A percentile compares a stretch with the other conserved stretches of the same genome.
Conservation (phyloP, 2,329 filamentous ascomycete species). For the Sporothrix pseudoabietina region DNA sequence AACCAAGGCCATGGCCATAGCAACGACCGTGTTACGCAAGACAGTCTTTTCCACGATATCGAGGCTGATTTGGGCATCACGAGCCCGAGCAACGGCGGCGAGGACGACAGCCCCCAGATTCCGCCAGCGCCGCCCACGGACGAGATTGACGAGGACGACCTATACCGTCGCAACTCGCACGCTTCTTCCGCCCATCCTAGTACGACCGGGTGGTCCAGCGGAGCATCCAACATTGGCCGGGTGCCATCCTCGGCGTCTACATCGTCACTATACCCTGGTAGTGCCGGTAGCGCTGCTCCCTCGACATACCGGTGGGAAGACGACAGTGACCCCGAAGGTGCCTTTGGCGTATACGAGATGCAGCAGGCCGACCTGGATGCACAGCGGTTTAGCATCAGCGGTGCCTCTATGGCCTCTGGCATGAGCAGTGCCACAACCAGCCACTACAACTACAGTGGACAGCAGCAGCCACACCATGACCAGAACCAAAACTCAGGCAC, state of each 20-base stretch:
- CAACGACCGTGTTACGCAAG: slow-evolving; percentile 47
- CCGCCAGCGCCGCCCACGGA: slow-evolving; percentile 18
- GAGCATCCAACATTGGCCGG: slow-evolving; percentile 47
- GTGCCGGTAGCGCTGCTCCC: slow-evolving; percentile 33
- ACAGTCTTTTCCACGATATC: slow-evolving; percentile 61
- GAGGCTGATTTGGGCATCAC: slow-evolving; percentile 55
- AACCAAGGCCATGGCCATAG: slow-evolving; percentile 36
- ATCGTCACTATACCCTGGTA: neutral
- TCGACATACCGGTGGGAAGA: slow-evolving; percentile 48
- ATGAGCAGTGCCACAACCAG: slow-evolving; percentile 26
- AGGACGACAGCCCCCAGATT: slow-evolving; percentile 49
- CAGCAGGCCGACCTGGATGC: slow-evolving; percentile 80
- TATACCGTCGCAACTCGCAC: slow-evolving; percentile 47
- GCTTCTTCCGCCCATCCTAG: slow-evolving; percentile 50
- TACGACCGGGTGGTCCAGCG: slow-evolving; percentile 42
- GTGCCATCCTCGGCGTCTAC: slow-evolving; percentile 29
- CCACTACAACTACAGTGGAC: slow-evolving; percentile 26
- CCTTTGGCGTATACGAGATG: slow-evolving; percentile 81
- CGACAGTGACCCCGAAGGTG: slow-evolving; percentile 85
- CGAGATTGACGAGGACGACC: slow-evolving; percentile 17
- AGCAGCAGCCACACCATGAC: slow-evolving; percentile 33
- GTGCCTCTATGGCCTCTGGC: slow-evolving; percentile 47
- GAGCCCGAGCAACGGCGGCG: slow-evolving; percentile 51
- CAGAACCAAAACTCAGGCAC: slow-evolving; percentile 35
- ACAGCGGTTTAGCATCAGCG: slow-evolving; percentile 58